phyloP scores from a whole-genome alignment of 2,329 filamentous ascomycete species.

The Thielaviopsis euricoi region DNA sequence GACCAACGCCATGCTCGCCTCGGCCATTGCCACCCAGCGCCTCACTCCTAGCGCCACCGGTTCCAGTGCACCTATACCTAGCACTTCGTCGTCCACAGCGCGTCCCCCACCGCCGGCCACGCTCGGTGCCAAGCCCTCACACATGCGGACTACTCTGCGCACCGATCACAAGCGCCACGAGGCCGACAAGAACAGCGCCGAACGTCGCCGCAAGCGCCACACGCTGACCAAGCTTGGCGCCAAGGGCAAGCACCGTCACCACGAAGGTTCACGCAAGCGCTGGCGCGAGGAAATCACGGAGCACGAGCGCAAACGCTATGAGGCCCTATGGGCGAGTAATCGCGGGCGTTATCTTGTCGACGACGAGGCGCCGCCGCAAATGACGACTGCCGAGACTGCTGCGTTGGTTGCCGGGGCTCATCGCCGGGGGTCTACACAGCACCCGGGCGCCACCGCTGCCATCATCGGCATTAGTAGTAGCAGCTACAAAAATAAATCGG shows the following conservation, averaged over 20 bases:
- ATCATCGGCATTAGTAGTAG: background rate
- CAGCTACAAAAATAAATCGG: background rate
- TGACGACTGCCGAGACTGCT: background rate
- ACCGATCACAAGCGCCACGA: background rate
- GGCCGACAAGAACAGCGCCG: slow-evolving; percentile 35
- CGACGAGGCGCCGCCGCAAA: slow-evolving; percentile 12
- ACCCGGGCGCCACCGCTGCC: background rate
- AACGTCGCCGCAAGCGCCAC: slow-evolving; percentile 30
- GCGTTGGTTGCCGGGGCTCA: background rate
- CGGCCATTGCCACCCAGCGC: slow-evolving; percentile 52
- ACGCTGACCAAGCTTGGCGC: slow-evolving; percentile 26
- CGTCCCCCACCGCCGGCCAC: slow-evolving; percentile 10
- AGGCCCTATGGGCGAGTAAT: slow-evolving; percentile 74
- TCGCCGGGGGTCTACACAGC: background rate
- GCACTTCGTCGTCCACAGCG: background rate
- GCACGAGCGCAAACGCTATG: slow-evolving; percentile 62
- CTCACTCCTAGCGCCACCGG: slow-evolving; percentile 25
- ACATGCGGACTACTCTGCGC: slow-evolving; percentile 18
- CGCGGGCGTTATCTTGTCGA: slow-evolving; percentile 36
- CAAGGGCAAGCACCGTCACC: slow-evolving; percentile 49
- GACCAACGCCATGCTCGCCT: slow-evolving; percentile 58
- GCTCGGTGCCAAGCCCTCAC: slow-evolving; percentile 23
- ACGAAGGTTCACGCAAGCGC: slow-evolving; percentile 56
- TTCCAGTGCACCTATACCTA: slow-evolving; percentile 18
- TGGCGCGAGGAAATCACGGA: slow-evolving; percentile 63